Evolutionary conservation across 768 basidiomycete genomes (phyloP), one percentile per base, ranked within the genome.

Genomic region (Pisolithus orientalis): DNA sequence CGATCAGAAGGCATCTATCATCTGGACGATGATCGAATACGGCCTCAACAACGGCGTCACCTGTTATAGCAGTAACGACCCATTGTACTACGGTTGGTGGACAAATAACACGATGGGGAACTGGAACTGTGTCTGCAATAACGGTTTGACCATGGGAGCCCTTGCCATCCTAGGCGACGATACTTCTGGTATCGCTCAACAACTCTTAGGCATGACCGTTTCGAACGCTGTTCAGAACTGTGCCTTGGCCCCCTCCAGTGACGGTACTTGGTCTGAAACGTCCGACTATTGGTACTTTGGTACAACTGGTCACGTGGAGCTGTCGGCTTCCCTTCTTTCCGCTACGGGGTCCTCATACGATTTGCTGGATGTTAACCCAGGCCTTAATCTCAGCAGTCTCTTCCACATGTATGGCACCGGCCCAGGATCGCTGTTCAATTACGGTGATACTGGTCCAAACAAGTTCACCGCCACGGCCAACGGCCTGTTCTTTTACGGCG

Each of bases 61-160:
- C 21, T 82, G 80, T 2, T 85, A 77, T 57, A 72, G 73, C 25
- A 64, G 68, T 49, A 56, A 64, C 28, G 69, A 69, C 39, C 61
- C 69, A 13, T 28, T 43, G 2, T 56, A 13, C 50, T 77, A 73
- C 48, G 85, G 85, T 45, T 96, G 94, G 94, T 96, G 94, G 94
- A 77, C 70, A 48, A 76, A 58, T 47, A 77, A 73, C 55, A 79
- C 80, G 44, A 77, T 77, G 54, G 95, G 95, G 17, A 99, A 98
- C 76, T 99, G 96, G 96, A 99, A 99, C 68, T 97, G 95, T 67
- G 90, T 92, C 52, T 93, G 87, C 75, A 98, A 97, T 67, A 80
- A 82, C 44, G 96, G 96, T 52, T 73, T 98, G 56, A 92, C 88
- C 17, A 67, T 97, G 64, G 96, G 79, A 44, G 81, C 96, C 1